These are phyloP conservation scores for Dryas alaskensis DNA, from an alignment of 306 rosid species.

Conservation along the genomic window DNA sequence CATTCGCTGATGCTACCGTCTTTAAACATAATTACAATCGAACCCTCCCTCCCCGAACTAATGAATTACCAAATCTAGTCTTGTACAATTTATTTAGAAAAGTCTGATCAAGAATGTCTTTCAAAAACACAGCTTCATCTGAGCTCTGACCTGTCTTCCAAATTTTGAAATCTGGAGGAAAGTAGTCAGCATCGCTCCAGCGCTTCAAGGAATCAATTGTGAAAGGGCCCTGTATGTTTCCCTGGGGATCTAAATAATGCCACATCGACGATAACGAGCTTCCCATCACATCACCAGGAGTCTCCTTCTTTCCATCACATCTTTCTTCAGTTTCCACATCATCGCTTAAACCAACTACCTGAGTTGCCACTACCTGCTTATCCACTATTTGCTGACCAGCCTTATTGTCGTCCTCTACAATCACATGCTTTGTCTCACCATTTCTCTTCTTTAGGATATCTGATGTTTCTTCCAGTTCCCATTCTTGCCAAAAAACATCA, in stretches of 20 bases:
- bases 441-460: background rate
- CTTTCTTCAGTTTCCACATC: conserved; percentile 40
- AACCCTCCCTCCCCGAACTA: background rate
- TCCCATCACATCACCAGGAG: conserved; percentile 24
- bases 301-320: conserved; percentile 19
- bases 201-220: conserved; percentile 44
- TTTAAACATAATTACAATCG: background rate
- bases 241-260: conserved; percentile 75
- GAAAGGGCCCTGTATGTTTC: conserved; percentile 74
- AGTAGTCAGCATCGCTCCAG: conserved; percentile 70
- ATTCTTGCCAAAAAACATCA: conserved; percentile 27
- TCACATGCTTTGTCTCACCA: conserved; percentile 19
- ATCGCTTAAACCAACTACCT: conserved; percentile 56
- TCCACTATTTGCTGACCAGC: conserved; percentile 12
- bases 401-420: conserved; percentile 21
- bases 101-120: conserved; percentile 37
- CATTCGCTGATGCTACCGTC: background rate
- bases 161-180: conserved; percentile 65
- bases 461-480: conserved; percentile 23
- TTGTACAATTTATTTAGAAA: conserved; percentile 17
- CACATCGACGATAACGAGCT: conserved; percentile 29
- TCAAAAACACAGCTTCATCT: conserved; percentile 46
- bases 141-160: conserved; percentile 61
- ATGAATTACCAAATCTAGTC: conserved; percentile 2
- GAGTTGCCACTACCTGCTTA: conserved; percentile 24